phyloP scores from a whole-genome alignment of 768 basidiomycete species.

The Solioccasus polychromus region DNA sequence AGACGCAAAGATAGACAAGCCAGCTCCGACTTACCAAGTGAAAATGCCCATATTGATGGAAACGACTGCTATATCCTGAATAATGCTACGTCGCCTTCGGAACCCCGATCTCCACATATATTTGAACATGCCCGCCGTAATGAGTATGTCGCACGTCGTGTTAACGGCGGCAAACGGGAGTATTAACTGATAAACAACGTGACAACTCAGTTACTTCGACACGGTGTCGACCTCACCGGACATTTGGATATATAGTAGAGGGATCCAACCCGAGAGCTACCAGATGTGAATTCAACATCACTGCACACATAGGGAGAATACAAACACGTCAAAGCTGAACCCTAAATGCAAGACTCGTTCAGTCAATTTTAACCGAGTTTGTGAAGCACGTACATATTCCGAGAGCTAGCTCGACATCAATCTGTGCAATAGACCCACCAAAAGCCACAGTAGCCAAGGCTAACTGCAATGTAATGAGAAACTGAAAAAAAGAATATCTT shows the following conservation, averaged over 20 bases:
- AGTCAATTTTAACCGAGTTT: neutral
- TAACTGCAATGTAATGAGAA: neutral
- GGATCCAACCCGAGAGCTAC: neutral
- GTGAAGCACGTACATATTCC: neutral
- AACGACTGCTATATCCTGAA: neutral
- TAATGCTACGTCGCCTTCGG: neutral
- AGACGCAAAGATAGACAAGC: too few species aligned
- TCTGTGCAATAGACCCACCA: neutral
- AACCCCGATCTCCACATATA: neutral
- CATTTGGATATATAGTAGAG: neutral
- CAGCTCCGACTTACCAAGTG: neutral
- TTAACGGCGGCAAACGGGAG: neutral
- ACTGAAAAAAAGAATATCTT: neutral
- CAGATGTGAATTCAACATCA: neutral
- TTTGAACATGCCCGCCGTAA: neutral
- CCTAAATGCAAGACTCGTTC: neutral
- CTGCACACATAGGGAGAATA: neutral
- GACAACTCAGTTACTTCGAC: neutral
- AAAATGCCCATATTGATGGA: neutral
- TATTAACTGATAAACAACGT: neutral
- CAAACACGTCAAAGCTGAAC: neutral
- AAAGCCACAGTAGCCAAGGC: neutral
- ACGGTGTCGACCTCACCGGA: neutral
- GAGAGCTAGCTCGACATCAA: neutral
- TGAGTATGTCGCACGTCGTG: neutral